phyloP scores from a whole-genome alignment of 78 protist genomes.

The Cavenderia fasciculata region DNA sequence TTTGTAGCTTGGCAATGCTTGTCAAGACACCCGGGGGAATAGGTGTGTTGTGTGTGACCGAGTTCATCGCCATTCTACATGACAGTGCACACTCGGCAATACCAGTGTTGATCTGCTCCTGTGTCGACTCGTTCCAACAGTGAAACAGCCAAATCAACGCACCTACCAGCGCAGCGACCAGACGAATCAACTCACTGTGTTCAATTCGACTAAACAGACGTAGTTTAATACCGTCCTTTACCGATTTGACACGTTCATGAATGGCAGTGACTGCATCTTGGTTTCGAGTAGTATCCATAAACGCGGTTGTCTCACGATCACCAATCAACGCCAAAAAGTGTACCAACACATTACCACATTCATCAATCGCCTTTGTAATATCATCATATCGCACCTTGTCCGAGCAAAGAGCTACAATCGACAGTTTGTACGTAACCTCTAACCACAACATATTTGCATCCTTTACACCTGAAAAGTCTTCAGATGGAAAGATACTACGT shows the following conservation, averaged over 20 bases:
- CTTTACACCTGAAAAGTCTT: conserved; percentile 7
- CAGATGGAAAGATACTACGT: background rate
- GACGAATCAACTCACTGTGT: conserved; percentile 20
- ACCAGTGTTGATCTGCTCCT: conserved; percentile 25
- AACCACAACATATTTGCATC: conserved; percentile 43
- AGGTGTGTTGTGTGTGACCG: conserved; percentile 27
- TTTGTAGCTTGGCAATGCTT: conserved; percentile 3
- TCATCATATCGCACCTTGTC: conserved; percentile 65
- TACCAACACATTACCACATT: conserved; percentile 47
- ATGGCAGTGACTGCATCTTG: conserved; percentile 51
- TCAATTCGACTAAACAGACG: conserved; percentile 48
- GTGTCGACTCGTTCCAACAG: conserved; percentile 42
- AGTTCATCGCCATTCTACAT: conserved; percentile 33
- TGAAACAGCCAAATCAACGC: conserved; percentile 49
- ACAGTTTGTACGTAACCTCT: conserved; percentile 41
- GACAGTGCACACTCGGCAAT: conserved; percentile 64
- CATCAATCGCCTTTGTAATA: conserved; percentile 31
- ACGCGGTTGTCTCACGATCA: conserved; percentile 30
- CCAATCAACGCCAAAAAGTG: conserved; percentile 38
- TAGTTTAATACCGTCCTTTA: conserved; percentile 42
- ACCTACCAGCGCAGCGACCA: conserved; percentile 51
- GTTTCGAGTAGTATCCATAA: conserved; percentile 29
- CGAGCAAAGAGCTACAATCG: conserved; percentile 21
- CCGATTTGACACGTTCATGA: conserved; percentile 50
- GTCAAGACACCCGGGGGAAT: conserved; percentile 14